Evolutionary conservation across 1,284 basidiomycete genomes (phyloP), one percentile per base, ranked within the genome.

Genomic region (Neotropicomus parvogracilis): DNA sequence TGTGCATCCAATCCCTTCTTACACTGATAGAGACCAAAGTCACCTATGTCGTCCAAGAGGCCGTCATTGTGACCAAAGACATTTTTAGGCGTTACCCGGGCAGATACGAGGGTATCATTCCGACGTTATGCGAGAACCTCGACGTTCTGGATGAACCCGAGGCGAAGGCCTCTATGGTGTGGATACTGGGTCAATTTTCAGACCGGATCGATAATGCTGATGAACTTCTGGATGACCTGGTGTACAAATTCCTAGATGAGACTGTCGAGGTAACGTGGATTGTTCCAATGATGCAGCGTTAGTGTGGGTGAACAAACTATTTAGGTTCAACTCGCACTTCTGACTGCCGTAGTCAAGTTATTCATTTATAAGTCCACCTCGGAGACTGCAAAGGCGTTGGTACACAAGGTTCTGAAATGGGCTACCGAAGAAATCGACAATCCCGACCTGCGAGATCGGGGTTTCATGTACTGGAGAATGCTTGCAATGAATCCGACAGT

Each of bases 401-500:
- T 99, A 1, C 93, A 95, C 67, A 94, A 93, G 61, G 91, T 99
- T 11, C 74, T 99, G 32, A 97, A 98, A 66, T 95, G 92, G 84
- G 88, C 94, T 13, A 99, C 97, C 3, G 97, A 99, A 67, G 91
- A 98, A 57, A 85, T 95, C 48, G 95, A 98, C 67, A 97, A 97
- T 64, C 95, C 97, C 6, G 97, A 99, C 72, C 75, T 97, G 35
- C 81, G 97, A 27, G 97, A 99, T 70, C 79, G 97, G 52, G 97
- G 95, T 0, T 99, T 95, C 74, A 98, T 99, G 88, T 99, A 99
- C 72, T 99, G 95, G 95, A 85, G 97, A 40, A 77, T 99, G 70
- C 78, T 99, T 32, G 95, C 95, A 1, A 88, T 94, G 57, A 94
- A 97, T 65, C 94, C 97, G 2, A 75, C 85, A 2, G 86, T 88